These are phyloP conservation scores for Skeletonema potamos DNA, from an alignment of 108 stramenopile genomes.

Conservation along the genomic window DNA sequence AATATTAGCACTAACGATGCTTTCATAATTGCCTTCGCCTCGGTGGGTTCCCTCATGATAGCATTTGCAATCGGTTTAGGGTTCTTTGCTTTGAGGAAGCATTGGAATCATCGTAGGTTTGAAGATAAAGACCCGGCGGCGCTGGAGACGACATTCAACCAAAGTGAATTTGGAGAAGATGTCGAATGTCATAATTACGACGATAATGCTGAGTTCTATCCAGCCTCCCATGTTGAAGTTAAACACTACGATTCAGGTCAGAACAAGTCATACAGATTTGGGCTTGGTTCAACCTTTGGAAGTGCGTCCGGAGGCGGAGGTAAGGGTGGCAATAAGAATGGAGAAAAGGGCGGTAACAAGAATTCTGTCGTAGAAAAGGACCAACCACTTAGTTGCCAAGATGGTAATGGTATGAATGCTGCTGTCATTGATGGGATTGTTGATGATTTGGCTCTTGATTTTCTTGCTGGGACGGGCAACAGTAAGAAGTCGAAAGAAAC, in stretches of 20 bases:
- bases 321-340: neutral
- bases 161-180: neutral
- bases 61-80: neutral
- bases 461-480: constrained; percentile 4
- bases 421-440: neutral
- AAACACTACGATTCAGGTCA: neutral
- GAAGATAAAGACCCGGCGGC: neutral
- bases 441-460: constrained; percentile 8
- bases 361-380: neutral
- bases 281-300: neutral
- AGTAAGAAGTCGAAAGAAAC: neutral
- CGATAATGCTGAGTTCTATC: neutral
- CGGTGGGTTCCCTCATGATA: neutral
- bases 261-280: neutral
- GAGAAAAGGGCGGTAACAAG: neutral
- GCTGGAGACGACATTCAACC: neutral
- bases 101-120: neutral
- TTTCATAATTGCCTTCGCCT: neutral
- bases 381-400: neutral
- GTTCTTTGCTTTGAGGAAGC: neutral
- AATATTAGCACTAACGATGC: neutral
- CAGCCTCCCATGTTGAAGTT: neutral
- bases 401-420: neutral
- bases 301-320: neutral
- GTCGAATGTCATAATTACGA: neutral